These are phyloP conservation scores for Taxawa tesnikishii DNA, from an alignment of 2,329 filamentous ascomycete genomes.

Conservation along the genomic window DNA sequence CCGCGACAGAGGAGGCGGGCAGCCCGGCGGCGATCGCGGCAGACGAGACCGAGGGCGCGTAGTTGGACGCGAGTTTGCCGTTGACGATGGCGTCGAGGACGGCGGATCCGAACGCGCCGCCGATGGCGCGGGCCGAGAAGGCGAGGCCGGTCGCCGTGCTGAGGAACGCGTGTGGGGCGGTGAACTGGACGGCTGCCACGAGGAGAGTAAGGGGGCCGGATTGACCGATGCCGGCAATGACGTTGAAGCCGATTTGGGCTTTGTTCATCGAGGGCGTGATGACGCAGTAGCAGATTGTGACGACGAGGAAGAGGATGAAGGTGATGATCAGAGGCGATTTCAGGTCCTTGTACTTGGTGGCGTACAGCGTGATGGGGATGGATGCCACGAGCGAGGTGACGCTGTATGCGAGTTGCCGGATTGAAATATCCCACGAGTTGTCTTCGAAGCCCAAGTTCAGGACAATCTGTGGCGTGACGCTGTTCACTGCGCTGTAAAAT, in stretches of 20 bases:
- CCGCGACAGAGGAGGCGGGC: slow-evolving; percentile 23
- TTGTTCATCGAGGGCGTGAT: slow-evolving; percentile 32
- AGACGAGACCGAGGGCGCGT: slow-evolving; percentile 24
- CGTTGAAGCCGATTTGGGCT: slow-evolving; percentile 36
- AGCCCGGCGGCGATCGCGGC: slow-evolving; percentile 34
- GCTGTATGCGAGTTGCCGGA: slow-evolving; percentile 35
- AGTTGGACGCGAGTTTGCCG: slow-evolving; percentile 29
- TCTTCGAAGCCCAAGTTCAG: slow-evolving; percentile 38
- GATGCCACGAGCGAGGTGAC: slow-evolving; percentile 28
- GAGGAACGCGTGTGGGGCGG: slow-evolving; percentile 39
- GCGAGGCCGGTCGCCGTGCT: slow-evolving; percentile 42
- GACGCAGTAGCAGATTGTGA: slow-evolving; percentile 34
- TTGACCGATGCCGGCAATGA: slow-evolving; percentile 37
- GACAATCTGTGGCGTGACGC: slow-evolving; percentile 36
- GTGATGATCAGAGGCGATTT: slow-evolving; percentile 34
- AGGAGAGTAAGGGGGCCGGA: slow-evolving; percentile 38
- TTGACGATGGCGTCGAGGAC: slow-evolving; percentile 41
- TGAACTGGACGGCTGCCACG: slow-evolving; percentile 40
- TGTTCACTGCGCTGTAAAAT: slow-evolving; percentile 43
- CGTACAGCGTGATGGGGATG: slow-evolving; percentile 33
- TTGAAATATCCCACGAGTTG: slow-evolving; percentile 34
- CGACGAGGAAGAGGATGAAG: slow-evolving; percentile 34
- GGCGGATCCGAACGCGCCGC: slow-evolving; percentile 41
- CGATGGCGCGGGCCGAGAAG: slow-evolving; percentile 41
- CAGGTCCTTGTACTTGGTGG: slow-evolving; percentile 37